A percentile compares a stretch with the other conserved stretches of the same genome.
These are phyloP conservation scores for Pholiota molesta DNA, from an alignment of 768 basidiomycete genomes.

Conservation along the genomic window DNA sequence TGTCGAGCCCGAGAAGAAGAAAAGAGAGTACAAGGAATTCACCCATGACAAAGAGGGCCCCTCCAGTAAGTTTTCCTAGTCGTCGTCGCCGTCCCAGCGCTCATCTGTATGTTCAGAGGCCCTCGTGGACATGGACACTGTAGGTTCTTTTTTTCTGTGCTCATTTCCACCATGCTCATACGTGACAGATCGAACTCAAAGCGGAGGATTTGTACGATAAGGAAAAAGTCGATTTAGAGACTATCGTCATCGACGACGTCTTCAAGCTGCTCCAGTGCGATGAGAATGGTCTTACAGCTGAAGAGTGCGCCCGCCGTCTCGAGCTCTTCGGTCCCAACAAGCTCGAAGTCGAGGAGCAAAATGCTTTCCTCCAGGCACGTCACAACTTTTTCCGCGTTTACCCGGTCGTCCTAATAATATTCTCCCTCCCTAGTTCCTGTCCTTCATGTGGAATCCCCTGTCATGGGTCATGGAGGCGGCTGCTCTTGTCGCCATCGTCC, in stretches of 20 bases:
- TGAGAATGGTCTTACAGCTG: constrained; percentile 72
- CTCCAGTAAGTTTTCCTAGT: constrained; percentile 54
- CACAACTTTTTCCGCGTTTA: constrained; percentile 3
- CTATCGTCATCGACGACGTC: constrained; percentile 94
- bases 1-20: constrained; percentile 49
- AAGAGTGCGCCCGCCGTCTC: constrained; percentile 82
- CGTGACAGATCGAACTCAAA: constrained; percentile 76
- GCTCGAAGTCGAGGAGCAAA: constrained; percentile 89
- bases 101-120: constrained; percentile 54
- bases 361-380: constrained; percentile 82
- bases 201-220: constrained; percentile 96
- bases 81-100: constrained; percentile 16
- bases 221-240: constrained; percentile 99
- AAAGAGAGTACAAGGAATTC: constrained; percentile 89
- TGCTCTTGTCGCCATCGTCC: constrained; percentile 89
- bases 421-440: constrained; percentile 61
- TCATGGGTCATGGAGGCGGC: constrained; percentile 99
- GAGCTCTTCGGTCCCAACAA: constrained; percentile 97
- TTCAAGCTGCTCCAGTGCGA: constrained; percentile 93
- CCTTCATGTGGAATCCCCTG: constrained; percentile 99
- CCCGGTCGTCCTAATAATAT: constrained; percentile 6
- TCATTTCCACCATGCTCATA: constrained; percentile 13
- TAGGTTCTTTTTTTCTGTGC: constrained; percentile 33
- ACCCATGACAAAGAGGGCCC: constrained; percentile 70
- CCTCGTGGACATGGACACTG: constrained; percentile 84